phyloP scores from a whole-genome alignment of 2,329 filamentous ascomycete genomes.

The Penicillium sp. region DNA sequence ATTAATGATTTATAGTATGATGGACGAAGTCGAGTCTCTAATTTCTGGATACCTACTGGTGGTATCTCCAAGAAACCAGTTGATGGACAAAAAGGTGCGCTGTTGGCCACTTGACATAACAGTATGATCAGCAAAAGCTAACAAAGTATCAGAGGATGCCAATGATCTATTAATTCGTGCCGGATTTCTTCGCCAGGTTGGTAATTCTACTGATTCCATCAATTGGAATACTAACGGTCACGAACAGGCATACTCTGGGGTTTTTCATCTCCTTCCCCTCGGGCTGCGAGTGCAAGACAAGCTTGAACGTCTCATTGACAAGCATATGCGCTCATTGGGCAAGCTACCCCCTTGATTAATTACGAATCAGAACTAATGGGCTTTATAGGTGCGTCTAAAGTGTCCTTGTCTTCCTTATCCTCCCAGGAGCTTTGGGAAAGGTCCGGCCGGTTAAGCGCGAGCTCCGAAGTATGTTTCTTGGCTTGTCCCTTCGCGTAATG shows the following conservation, averaged over 20 bases:
- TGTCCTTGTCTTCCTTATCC: constrained; percentile 48
- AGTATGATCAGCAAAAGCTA: constrained; percentile 36
- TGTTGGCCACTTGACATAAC: not conserved
- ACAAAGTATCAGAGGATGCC: constrained; percentile 51
- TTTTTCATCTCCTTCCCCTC: constrained; percentile 89
- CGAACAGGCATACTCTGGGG: constrained; percentile 72
- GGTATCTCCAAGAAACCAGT: constrained; percentile 59
- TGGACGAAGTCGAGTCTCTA: constrained; percentile 64
- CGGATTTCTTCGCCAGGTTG: constrained; percentile 71
- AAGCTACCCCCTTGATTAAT: constrained; percentile 19
- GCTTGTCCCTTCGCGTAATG: not conserved
- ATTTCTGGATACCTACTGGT: constrained; percentile 76
- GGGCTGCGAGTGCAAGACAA: constrained; percentile 87
- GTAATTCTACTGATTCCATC: constrained; percentile 10
- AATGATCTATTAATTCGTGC: constrained; percentile 68
- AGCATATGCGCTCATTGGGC: constrained; percentile 79
- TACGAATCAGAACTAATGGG: not conserved
- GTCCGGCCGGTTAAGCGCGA: constrained; percentile 75
- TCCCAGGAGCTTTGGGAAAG: constrained; percentile 79
- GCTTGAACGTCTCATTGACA: constrained; percentile 79
- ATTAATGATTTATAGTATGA: constrained; percentile 47
- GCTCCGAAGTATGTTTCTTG: constrained; percentile 63
- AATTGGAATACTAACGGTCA: not conserved
- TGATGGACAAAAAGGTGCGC: constrained; percentile 47
- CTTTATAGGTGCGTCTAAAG: constrained; percentile 21